phyloP scores from a whole-genome alignment of 2,329 filamentous ascomycete genomes.

The Sporothrix brunneoviolacea region DNA sequence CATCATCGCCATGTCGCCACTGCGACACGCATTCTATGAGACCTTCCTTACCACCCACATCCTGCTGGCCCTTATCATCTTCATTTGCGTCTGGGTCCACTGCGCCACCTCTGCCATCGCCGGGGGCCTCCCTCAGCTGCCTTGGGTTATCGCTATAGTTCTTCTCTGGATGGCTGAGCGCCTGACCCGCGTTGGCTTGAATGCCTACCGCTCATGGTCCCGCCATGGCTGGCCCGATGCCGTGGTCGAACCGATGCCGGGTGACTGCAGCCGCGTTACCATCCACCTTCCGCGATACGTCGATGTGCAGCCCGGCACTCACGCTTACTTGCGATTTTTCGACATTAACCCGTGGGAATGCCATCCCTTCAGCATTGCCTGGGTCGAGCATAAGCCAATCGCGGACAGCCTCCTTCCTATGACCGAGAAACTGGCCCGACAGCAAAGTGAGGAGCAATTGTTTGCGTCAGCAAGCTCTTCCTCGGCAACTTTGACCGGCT shows the following conservation, averaged over 20 bases:
- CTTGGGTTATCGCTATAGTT: slow-evolving; percentile 68
- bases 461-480: slow-evolving; percentile 15
- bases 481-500: neutral
- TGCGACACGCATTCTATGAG: slow-evolving; percentile 95
- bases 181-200: slow-evolving; percentile 51
- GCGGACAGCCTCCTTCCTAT: slow-evolving; percentile 30
- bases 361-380: slow-evolving; percentile 74
- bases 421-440: slow-evolving; percentile 33
- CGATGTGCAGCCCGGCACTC: slow-evolving; percentile 61
- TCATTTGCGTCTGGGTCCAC: slow-evolving; percentile 74
- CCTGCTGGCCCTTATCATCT: slow-evolving; percentile 58
- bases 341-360: slow-evolving; percentile 62
- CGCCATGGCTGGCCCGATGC: slow-evolving; percentile 55
- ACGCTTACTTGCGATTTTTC: slow-evolving; percentile 67
- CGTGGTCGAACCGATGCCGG: slow-evolving; percentile 59
- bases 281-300: slow-evolving; percentile 61
- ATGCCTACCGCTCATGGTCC: slow-evolving; percentile 62
- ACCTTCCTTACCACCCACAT: slow-evolving; percentile 89
- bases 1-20: slow-evolving; percentile 64
- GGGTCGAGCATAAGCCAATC: slow-evolving; percentile 53
- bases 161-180: slow-evolving; percentile 68
- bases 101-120: slow-evolving; percentile 58
- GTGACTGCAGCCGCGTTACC: slow-evolving; percentile 64
- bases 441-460: slow-evolving; percentile 11
- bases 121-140: slow-evolving; percentile 62